Evolutionary conservation across 805 yeast species (phyloP).

Genomic region (Lipomyces yamadae): DNA sequence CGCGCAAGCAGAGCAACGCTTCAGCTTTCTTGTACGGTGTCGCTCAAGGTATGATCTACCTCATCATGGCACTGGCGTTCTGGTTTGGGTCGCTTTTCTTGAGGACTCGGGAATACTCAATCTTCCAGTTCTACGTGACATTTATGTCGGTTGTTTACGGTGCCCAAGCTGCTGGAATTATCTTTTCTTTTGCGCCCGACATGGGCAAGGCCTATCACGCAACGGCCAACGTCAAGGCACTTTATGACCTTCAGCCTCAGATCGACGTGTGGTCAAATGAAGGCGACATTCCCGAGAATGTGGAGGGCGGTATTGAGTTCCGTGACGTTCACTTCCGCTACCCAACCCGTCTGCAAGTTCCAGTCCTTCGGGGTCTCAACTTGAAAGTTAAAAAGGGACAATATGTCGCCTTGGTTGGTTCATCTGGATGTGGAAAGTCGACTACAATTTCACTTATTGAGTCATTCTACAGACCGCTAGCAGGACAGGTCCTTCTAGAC

Average conservation of each 20-base stretch:
- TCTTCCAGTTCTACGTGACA: constrained; percentile 50
- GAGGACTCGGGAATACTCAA: constrained; percentile 43
- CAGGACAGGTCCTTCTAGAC: constrained; percentile 58
- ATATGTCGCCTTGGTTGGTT: constrained; percentile 88
- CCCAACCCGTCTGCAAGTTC: constrained; percentile 44
- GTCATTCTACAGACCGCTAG: constrained; percentile 57
- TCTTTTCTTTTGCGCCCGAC: constrained; percentile 53
- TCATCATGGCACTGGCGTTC: constrained; percentile 51
- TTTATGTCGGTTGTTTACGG: constrained; percentile 50
- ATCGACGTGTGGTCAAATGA: constrained; percentile 46
- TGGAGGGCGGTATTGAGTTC: constrained; percentile 59
- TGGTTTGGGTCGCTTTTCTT: constrained; percentile 52
- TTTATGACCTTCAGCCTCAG: constrained; percentile 46
- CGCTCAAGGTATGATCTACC: constrained; percentile 50
- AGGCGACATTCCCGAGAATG: constrained; percentile 43
- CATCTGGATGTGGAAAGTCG: constrained; percentile 63
- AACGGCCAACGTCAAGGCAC: constrained; percentile 44
- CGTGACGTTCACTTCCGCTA: constrained; percentile 44
- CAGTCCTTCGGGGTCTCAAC: constrained; percentile 42
- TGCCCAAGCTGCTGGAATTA: constrained; percentile 52
- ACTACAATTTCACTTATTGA: constrained; percentile 59
- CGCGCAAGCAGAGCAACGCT: constrained; percentile 28
- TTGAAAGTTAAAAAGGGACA: constrained; percentile 67
- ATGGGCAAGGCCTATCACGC: constrained; percentile 53
- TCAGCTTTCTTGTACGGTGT: constrained; percentile 48